These are phyloP conservation scores for Fusarium temperatum DNA, from an alignment of 2,329 filamentous ascomycete genomes.

Conservation along the genomic window DNA sequence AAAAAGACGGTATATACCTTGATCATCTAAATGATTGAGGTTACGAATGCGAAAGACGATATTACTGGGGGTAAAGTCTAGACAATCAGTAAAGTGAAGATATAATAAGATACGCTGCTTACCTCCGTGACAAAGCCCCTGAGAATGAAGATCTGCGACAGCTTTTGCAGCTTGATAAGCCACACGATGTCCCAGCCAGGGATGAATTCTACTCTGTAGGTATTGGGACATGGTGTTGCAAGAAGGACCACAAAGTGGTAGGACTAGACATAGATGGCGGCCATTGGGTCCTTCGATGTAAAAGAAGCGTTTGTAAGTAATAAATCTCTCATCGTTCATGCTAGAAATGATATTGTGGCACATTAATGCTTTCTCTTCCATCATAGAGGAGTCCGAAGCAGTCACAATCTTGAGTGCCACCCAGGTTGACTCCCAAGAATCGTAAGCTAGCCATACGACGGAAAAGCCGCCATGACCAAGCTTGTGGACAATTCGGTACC, in stretches of 20 bases:
- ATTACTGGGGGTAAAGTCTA: neutral
- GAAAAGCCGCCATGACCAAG: neutral
- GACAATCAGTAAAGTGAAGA: neutral
- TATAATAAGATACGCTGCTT: too few relatives aligned
- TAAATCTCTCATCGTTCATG: neutral
- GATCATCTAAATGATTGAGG: neutral
- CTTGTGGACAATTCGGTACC: neutral
- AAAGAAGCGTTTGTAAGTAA: neutral
- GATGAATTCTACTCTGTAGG: neutral
- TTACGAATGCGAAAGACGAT: neutral
- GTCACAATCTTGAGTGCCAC: neutral
- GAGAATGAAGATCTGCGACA: neutral
- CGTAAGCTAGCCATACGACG: neutral
- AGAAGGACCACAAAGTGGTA: neutral
- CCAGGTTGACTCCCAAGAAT: neutral
- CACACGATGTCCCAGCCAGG: neutral
- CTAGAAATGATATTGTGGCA: neutral
- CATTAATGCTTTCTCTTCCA: neutral
- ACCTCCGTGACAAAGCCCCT: neutral
- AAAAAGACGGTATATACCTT: neutral
- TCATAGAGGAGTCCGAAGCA: neutral
- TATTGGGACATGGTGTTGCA: neutral
- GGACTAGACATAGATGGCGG: neutral
- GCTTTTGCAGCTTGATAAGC: neutral
- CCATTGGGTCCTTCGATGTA: conserved; percentile 1